A percentile compares a stretch with the other conserved stretches of the same genome.
Conservation (phyloP, 768 basidiomycete species). For the Tulasnella sp. region DNA sequence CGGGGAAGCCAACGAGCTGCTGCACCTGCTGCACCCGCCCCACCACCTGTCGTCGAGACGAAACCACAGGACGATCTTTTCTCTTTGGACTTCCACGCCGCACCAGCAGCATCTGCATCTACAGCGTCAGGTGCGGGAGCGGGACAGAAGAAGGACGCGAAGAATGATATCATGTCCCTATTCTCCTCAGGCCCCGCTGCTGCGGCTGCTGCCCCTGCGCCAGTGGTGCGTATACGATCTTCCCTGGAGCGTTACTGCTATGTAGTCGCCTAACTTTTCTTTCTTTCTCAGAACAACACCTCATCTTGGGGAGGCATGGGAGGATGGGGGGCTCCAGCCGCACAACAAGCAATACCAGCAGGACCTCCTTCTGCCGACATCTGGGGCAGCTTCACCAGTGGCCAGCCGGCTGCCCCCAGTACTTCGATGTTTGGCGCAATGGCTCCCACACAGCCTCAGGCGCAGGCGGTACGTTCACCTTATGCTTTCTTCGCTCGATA, state of each 20-base stretch:
- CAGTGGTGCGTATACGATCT: conserved; percentile 23
- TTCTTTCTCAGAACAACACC: conserved; percentile 34
- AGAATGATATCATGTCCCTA: conserved; percentile 76
- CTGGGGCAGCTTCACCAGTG: conserved; percentile 10
- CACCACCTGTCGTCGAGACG: conserved; percentile 23
- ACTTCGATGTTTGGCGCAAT: conserved; percentile 5
- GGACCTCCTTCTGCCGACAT: conserved; percentile 1
- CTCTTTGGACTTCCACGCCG: conserved; percentile 68
- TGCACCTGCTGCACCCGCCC: conserved; percentile 11
- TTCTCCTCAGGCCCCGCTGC: conserved; percentile 43
- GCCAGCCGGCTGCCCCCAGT: not conserved
- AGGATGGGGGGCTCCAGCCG: conserved; percentile 33
- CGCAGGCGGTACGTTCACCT: not conserved
- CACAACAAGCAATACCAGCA: conserved; percentile 21
- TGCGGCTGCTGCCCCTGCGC: conserved; percentile 20
- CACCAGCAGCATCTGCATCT: conserved; percentile 25
- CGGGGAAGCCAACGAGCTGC: conserved; percentile 7
- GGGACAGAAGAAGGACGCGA: conserved; percentile 48
- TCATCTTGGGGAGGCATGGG: conserved; percentile 58
- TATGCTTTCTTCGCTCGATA: not conserved
- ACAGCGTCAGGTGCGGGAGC: conserved; percentile 11
- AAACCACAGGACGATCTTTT: conserved; percentile 55
- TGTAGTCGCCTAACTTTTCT: conserved; percentile 45
- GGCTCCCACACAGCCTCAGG: not conserved
- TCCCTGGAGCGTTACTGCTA: too few species aligned